Evolutionary conservation across 2,329 filamentous ascomycete genomes (phyloP).

Genomic region (Xylogone sp.): DNA sequence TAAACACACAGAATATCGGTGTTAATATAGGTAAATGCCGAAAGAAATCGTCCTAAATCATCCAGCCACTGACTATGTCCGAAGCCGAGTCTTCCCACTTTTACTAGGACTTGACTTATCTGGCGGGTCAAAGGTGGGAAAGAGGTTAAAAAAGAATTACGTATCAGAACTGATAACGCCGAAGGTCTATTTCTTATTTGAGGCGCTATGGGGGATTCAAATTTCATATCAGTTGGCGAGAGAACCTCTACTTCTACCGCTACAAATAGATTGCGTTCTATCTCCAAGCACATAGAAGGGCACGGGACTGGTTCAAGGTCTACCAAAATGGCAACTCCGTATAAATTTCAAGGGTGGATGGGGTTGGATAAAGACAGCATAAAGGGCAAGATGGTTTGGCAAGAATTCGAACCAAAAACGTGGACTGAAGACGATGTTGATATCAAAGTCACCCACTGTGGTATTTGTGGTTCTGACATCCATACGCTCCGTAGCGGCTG

Average conservation of each 20-base stretch:
- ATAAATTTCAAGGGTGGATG: constrained; percentile 35
- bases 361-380: constrained; percentile 27
- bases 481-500: constrained; percentile 30
- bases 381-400: constrained; percentile 30
- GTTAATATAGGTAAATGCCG: no score
- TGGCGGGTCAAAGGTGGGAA: no score
- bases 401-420: constrained; percentile 39
- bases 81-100: no score
- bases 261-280: constrained; percentile 17
- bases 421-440: constrained; percentile 49
- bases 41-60: no score
- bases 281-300: constrained; percentile 20
- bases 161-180: not conserved
- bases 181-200: not conserved
- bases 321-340: constrained; percentile 22
- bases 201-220: not conserved
- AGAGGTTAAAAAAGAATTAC: not conserved
- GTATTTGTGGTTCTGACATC: constrained; percentile 40
- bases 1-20: no score
- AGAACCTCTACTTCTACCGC: constrained; percentile 14
- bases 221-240: not conserved
- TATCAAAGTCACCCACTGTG: constrained; percentile 47
- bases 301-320: constrained; percentile 11
- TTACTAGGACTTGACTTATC: no score
- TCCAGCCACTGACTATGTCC: no score